Base-by-base conservation (phyloP, 805 yeast genomes). In the Vanderwaltozyma polyspora region DNA sequence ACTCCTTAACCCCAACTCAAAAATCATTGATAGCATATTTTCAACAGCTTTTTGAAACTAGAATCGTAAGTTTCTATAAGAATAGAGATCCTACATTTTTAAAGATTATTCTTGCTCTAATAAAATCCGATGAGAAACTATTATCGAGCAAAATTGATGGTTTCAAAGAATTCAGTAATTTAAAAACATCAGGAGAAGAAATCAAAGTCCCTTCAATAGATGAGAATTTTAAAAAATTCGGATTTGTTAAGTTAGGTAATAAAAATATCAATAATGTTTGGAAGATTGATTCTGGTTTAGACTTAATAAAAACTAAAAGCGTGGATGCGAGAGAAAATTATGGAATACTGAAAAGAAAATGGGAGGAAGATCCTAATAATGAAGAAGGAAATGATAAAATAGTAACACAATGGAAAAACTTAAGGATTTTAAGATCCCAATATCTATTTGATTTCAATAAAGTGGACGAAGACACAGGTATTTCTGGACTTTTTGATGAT, bases 211-310 rank as follows among this genome's bases (percentile, higher is more conserved):
- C 32, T 2, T 21, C 28, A 5, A 29, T 43, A 26, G 45, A 51
- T 32, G 29, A 40, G 8, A 34, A 39, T 4, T 57, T 52, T 37
- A 53, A 52, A 31, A 48, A 48, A 33, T 54, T 53, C 34, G 57
- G 59, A 0, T 52, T 53, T 36, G 42, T 55, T 7, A 46, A 43
- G 33, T 33, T 55, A n/a, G 62, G 62, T 15, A 53, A 52, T 33
- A 55, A 53, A 35, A 44, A 48, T 23, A 44, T 57, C 3, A 55
- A 39, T 31, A 49, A 42, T 29, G 48, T 49, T 5, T 66, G 69
- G 71, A 63, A 59, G 32, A 53, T 55, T 5, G 41, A 44, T 9
- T 63, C 66, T 3, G 74, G 73, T 0, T 31, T 68, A 12, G 55
- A 56, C 1, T 28, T 39, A n/a, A 48, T 67, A 23, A 29, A 38